These are phyloP conservation scores for Erythrophleum fordii DNA, from an alignment of 306 rosid genomes.

Conservation along the genomic window DNA sequence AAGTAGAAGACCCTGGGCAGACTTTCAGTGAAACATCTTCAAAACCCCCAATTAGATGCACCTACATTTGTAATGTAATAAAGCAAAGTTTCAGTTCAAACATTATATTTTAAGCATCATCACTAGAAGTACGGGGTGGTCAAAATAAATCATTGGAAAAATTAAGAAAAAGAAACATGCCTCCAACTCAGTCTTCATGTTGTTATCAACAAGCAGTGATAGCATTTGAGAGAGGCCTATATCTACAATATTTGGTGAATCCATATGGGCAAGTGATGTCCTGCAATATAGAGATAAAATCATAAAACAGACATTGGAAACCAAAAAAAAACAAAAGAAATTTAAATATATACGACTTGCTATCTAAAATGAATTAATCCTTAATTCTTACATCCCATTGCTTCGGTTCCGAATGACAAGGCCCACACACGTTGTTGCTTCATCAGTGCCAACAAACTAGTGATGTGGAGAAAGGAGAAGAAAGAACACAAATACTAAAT, in stretches of 20 bases:
- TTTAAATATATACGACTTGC: neutral
- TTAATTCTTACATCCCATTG: conserved; percentile 74
- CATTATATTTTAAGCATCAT: conserved; percentile 3
- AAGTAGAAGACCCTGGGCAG: conserved; percentile 54
- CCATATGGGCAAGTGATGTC: conserved; percentile 85
- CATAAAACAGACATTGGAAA: conserved; percentile 16
- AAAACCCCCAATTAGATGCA: conserved; percentile 83
- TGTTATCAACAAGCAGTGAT: conserved; percentile 47
- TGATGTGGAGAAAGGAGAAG: conserved; percentile 18
- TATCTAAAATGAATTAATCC: neutral
- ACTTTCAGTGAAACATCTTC: conserved; percentile 76
- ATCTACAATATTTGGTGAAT: conserved; percentile 76
- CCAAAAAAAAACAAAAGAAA: conserved; percentile 18
- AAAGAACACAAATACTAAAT: conserved; percentile 17
- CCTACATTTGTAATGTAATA: conserved; percentile 54
- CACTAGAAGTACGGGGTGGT: conserved; percentile 2
- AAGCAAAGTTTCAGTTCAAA: conserved; percentile 31
- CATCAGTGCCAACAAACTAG: conserved; percentile 93
- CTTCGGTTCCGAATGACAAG: conserved; percentile 67
- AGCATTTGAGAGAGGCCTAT: conserved; percentile 82
- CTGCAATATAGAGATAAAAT: conserved; percentile 44
- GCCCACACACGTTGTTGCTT: conserved; percentile 94
- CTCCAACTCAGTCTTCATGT: conserved; percentile 61
- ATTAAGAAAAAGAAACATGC: conserved; percentile 46
- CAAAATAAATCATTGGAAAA: neutral